Evolutionary conservation across 202 grass and related monocot species (phyloP).

Genomic region (Schoenoplectus tabernaemontani): DNA sequence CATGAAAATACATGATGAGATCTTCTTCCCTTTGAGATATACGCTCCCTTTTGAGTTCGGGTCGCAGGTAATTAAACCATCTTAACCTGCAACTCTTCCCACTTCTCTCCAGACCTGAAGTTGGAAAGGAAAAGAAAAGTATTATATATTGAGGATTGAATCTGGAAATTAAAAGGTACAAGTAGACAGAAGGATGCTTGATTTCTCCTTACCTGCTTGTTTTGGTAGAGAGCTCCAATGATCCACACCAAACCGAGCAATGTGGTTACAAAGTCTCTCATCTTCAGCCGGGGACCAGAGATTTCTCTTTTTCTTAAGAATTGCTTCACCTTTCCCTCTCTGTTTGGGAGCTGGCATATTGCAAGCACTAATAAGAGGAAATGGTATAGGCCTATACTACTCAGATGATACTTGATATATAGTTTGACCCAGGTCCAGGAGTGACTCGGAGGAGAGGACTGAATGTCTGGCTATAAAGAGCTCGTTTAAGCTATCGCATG

Average conservation of each 20-base stretch:
- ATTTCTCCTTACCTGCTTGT: constrained; percentile 24
- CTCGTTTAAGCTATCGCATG: background rate
- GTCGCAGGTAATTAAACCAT: constrained; percentile 53
- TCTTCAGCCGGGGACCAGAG: constrained; percentile 59
- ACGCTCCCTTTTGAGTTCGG: constrained; percentile 50
- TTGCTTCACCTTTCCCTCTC: background rate
- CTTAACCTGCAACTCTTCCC: constrained; percentile 84
- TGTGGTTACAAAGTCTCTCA: constrained; percentile 37
- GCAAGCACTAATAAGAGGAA: background rate
- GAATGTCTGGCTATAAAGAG: too few relatives aligned
- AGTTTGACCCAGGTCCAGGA: background rate
- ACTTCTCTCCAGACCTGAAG: constrained; percentile 1
- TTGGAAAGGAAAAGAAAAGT: background rate
- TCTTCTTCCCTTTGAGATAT: constrained; percentile 52
- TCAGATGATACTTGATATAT: background rate
- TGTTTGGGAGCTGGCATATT: background rate
- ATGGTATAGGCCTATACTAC: background rate
- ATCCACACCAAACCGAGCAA: constrained; percentile 45
- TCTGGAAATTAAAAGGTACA: background rate
- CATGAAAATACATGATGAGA: constrained; percentile 36
- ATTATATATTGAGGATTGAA: background rate
- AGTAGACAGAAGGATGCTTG: background rate
- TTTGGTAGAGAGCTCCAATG: constrained; percentile 54
- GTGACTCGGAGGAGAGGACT: background rate
- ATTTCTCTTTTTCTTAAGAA: constrained; percentile 40